Evolutionary conservation across 805 yeast genomes (phyloP), one percentile per base, ranked within the genome.

Genomic region (Hanseniaspora vineae): DNA sequence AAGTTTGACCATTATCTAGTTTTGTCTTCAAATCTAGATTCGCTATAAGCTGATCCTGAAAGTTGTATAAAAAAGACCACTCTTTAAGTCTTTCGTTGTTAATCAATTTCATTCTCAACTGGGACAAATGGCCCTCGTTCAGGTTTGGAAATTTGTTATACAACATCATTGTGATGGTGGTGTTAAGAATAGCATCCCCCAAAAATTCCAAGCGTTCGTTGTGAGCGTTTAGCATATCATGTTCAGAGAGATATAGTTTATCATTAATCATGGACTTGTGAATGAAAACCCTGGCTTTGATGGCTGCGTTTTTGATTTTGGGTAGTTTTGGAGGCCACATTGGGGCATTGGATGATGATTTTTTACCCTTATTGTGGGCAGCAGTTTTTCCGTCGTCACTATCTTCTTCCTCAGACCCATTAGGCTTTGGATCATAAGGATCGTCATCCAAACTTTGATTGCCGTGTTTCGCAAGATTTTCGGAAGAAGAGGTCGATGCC

Each of bases 201-300:
- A 86, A 67, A 58, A 87, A 90, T 66, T 90, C 97, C 19, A 88
- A 68, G 45, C 96, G 71, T 68, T 89, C 97, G 61, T 90, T 85
- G 55, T 86, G 89, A 2, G 80, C 67, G 46, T 71, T 67, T 23
- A 82, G 67, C 46, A 75, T 67, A 53, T 82, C 90, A 3, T 66
- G 62, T 45, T 72, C 76, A n/a, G 76, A 67, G 44, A 81, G 61
- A 53, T 76, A 77, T 5, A 75, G 61, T 51, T 76, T 75, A 52
- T 75, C 76, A 51, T 80, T 77, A 14, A 81, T 73, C 2, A 76
- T 68, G 0, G 96, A 88, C 54, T 80, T 80, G 62, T 90, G 97
- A 29, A 81, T 76, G 58, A 89, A 90, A 0, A 87, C 95, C 46
- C 83, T 73, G 6, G 80, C 77, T 51, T 72, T 69, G 11, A 88